These are phyloP conservation scores for Salix koriyanagi DNA, from an alignment of 345 rosid genomes.

Conservation along the genomic window DNA sequence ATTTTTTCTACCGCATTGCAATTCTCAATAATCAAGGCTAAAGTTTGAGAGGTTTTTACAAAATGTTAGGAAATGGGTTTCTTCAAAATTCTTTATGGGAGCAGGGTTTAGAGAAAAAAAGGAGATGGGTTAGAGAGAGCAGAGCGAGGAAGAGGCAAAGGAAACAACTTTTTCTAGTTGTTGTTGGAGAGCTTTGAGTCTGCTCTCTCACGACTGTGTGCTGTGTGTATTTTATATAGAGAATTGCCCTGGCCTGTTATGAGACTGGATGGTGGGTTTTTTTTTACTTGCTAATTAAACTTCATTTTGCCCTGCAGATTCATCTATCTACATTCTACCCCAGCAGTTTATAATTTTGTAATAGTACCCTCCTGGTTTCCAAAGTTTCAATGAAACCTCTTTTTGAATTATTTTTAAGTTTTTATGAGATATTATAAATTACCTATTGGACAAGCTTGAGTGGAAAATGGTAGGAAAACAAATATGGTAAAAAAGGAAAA, in stretches of 20 bases:
- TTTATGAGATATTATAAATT: not conserved
- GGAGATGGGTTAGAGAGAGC: not conserved
- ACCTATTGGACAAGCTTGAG: not conserved
- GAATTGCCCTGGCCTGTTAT: not conserved
- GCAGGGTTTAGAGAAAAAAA: not conserved
- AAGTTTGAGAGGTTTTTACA: not conserved
- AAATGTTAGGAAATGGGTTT: not conserved
- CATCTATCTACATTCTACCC: not conserved
- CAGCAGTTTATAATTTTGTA: not conserved
- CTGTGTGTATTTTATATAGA: not conserved
- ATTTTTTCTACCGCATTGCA: conserved; percentile 12
- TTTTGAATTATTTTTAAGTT: not conserved
- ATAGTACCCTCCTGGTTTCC: not conserved
- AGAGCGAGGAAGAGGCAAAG: not conserved
- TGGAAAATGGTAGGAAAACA: not conserved
- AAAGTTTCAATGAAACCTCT: not conserved
- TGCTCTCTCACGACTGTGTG: not conserved
- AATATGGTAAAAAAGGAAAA: not conserved
- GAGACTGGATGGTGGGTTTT: not conserved
- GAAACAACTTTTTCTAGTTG: not conserved
- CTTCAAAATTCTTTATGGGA: not conserved
- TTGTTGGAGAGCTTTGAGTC: not conserved
- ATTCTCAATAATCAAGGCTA: not conserved
- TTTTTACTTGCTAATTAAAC: not conserved
- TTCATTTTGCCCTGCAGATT: not conserved